These are phyloP conservation scores for Paecilomyces niveus DNA, from an alignment of 2,329 filamentous ascomycete species.

Conservation along the genomic window DNA sequence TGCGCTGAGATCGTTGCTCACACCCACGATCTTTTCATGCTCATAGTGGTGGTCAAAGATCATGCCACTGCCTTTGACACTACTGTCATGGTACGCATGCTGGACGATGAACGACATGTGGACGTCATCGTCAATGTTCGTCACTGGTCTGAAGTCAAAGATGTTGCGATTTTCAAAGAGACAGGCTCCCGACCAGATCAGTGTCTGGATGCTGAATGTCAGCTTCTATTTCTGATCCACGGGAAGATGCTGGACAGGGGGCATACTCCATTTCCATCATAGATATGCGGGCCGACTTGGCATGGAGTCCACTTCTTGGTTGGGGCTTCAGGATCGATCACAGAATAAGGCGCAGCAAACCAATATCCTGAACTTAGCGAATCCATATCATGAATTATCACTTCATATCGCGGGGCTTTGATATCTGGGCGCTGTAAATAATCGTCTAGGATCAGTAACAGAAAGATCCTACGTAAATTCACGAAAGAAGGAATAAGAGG, in stretches of 20 bases:
- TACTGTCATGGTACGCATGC: conserved; percentile 9
- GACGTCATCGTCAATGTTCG: not conserved
- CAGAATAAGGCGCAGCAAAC: not conserved
- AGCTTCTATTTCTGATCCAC: not conserved
- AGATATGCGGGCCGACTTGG: not conserved
- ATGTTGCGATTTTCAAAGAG: not conserved
- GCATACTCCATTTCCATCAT: not conserved
- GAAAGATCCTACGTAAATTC: not conserved
- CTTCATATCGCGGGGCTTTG: not conserved
- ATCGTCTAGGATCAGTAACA: not conserved
- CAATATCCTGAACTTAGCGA: not conserved
- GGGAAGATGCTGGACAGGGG: not conserved
- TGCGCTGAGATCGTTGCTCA: conserved; percentile 17
- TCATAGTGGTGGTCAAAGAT: conserved; percentile 43
- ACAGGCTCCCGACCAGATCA: not conserved
- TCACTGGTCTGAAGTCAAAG: not conserved
- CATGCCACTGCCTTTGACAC: conserved; percentile 34
- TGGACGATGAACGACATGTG: conserved; percentile 4
- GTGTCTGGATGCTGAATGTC: not conserved
- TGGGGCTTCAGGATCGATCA: not conserved
- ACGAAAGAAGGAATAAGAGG: not conserved
- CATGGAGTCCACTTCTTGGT: not conserved
- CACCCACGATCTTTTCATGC: conserved; percentile 33
- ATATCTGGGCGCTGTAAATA: not conserved
- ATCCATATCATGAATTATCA: not conserved